Evolutionary conservation across 1,139 yeast genomes (phyloP), one percentile per base, ranked within the genome.

Genomic region (Magnusiomyces fungicola): DNA sequence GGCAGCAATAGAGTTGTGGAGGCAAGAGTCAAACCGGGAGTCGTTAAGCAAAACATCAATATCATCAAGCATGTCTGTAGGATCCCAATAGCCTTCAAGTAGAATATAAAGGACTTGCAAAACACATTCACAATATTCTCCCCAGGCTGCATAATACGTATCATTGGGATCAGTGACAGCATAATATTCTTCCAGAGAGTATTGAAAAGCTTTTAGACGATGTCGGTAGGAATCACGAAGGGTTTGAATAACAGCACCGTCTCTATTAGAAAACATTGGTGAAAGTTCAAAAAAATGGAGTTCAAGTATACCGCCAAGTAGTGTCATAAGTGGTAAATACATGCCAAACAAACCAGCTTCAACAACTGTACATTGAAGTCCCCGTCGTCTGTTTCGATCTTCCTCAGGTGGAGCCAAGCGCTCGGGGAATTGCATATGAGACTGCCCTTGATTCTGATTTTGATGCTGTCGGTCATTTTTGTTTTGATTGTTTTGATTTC

Each of bases 261-360:
- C 53, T 22, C 52, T 44, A 29, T 49, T 49, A 18, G 55, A 55
- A 25, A 59, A 45, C 23, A 51, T 38, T 4, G 54, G 54, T 12
- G 47, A 43, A 40, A 49, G 37, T 6, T 41, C 50, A 9, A 58
- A 45, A 44, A 57, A 60, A 38, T 59, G 63, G 12, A 58, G 49
- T 30, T 60, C 61, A 16, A 56, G 50, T 10, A 60, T 48, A 27
- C 59, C 56, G 9, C 63, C 63, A 16, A 60, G 49, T 22, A 60
- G 53, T 10, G 63, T 55, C 62, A 60, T 59, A 23, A 60, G 52
- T 14, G 63, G 63, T 27, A 60, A 44, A 48, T 58, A 59, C 50
- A 57, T 58, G 6, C 63, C 63, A 50, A 52, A 59, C n/a, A 59
- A 51, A 2, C 62, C 62, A 16, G 40, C 47, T 9, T 60, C 63